Evolutionary conservation across 257 asterid genomes (phyloP), one percentile per base, ranked within the genome.

Genomic region (Capsicum baccatum): DNA sequence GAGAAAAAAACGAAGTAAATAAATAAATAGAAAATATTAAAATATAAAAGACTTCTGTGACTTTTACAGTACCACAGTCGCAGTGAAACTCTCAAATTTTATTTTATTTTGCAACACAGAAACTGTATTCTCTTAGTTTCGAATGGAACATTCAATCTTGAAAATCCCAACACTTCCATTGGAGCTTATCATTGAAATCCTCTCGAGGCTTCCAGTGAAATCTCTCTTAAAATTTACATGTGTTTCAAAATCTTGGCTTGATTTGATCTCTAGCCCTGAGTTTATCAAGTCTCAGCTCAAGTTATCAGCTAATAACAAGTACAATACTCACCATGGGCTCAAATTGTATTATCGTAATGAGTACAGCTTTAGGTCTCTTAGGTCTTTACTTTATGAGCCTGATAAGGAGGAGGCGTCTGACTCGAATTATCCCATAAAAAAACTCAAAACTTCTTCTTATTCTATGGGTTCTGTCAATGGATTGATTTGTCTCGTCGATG

Each of bases 221-320:
- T 60, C 35, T 0, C 35, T 60, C 13, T 3, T 60, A 12, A 13
- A 7, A 8, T 60, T n/a, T 13, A 60, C 0, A 6, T 19, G 2
- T 10, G 6, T 60, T 60, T 60, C 67, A n/a, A 60, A 60, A 60
- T 60, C 9, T 5, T n/a, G 6, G 14, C 1, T 60, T 1, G 70
- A 64, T 64, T 64, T 21, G 26, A 26, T 64, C 37, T 26, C 44
- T 81, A 83, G 86, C 85, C 79, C 52, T 14, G 58, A 58, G 12
- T 91, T 93, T 85, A 73, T 76, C 87, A 83, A 84, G 80, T 15
- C 86, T 86, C 92, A 90, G 70, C 87, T 88, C 81, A 26, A 44
- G 26, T 19, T 62, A 60, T 81, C 88, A 0, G 83, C 26, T 37
- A 39, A 42, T 5, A 13, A 60, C 80, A 47, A 83, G 10, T 70